Base-by-base conservation (phyloP, 352 stramenopile species). In the Phytophthora fragariae region DNA sequence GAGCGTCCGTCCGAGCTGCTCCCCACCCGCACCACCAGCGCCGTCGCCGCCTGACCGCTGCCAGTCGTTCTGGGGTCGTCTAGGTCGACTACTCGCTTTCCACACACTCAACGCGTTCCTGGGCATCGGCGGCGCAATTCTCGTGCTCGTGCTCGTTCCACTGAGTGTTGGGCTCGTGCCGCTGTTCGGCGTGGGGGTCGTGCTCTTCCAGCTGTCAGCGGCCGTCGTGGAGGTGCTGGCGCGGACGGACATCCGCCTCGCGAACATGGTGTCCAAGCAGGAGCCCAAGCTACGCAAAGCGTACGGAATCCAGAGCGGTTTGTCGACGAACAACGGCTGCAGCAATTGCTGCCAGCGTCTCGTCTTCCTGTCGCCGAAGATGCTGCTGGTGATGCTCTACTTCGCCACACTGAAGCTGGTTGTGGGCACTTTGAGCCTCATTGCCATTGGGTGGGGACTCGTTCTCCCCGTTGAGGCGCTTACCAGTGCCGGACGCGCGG, bases 341-440 rank as follows among this genome's bases (percentile, higher is more conserved):
- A 56, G 5, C 4, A 68, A 37, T n/a, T 66, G 69, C 12, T 57
- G 50, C 8, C 50, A 68, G 3, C 64, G 65, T 14, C 37, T 80
- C 0, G 53, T 75, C 15, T 81, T 75, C 62, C 17, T 78, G 5
- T 79, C 76, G 24, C 76, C 69, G 7, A 77, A 67, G 57, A 76
- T 66, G 47, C 15, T 83, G 52, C 55, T 70, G 1, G 69, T 68
- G 50, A 83, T 90, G 59, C 33, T 86, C 41, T 88, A 90, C 70
- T 82, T 88, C 41, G 47, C 41, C 8, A 81, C 74, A 7, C 37
- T 86, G 44, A 90, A 90, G 68, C 76, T 90, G 50, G 71, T 57
- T 3, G 33, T 83, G 29, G 80, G 75, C 0, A 65, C 75, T 24
- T 47, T 86, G 31, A 86, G 82, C 47, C 49, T 66, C 54, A 49